Evolutionary conservation across 2,329 filamentous ascomycete genomes (phyloP), one percentile per base, ranked within the genome.

Genomic region (Mariannaea elegans): DNA sequence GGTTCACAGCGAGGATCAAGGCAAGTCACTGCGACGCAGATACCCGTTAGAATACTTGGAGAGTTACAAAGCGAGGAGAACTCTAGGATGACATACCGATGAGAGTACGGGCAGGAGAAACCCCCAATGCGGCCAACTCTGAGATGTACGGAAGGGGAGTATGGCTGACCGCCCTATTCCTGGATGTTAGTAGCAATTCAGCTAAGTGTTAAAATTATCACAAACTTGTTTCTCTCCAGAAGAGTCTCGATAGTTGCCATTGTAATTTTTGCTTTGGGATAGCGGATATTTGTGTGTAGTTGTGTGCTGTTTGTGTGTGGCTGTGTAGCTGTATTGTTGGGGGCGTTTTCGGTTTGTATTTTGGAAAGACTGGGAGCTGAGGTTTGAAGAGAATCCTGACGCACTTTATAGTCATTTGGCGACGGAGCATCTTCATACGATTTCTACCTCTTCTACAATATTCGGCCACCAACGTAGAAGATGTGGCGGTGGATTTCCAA

Each of bases 201-300:
- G 36, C 3, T 21, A 9, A 27, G 34, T 23, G 0, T 2, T 3
- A 19, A 23, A n/a, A 2, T n/a, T 4, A n/a, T 9, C 9, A 47
- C 57, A 6, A 7, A 56, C 57, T 60, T 56, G 47, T 56, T 51
- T 27, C 52, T 46, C 39, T 55, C 32, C 2, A 60, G 46, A 60
- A 60, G 46, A 29, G 23, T 36, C 12, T 45, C 19, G 8, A 60
- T 49, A 39, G 7, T 56, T 1, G 52, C 16, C 57, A 56, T 56
- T 36, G 19, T 51, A 36, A 13, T 21, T 50, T 41, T 9, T 4
- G 4, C 12, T 19, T 23, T 16, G 19, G 29, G 16, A 7, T 18
- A 47, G 13, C 13, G 16, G 31, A 19, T 24, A 5, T 36, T 4
- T 19, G 38, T 8, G 23, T 45, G 34, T 24, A 19, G 19, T 18